phyloP scores from a whole-genome alignment of 106 monocot species.

The Narthecium ossifragum region DNA sequence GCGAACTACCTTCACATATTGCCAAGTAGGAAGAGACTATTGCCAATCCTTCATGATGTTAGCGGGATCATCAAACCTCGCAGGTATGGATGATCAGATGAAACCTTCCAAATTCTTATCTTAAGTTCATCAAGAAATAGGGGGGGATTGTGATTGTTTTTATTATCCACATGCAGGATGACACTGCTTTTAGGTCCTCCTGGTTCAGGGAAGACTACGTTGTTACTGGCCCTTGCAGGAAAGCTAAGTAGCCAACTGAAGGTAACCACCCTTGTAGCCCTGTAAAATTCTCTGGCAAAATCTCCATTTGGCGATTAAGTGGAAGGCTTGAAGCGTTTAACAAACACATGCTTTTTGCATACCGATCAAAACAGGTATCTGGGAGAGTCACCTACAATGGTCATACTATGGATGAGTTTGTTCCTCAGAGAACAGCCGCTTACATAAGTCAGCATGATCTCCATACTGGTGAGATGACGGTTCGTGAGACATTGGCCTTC shows the following conservation, averaged over 20 bases:
- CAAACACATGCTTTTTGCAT: neutral
- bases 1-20: conserved; percentile 23
- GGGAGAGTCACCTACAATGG: conserved; percentile 57
- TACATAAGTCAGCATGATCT: conserved; percentile 62
- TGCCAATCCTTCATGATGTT: conserved; percentile 21
- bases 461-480: conserved; percentile 57
- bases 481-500: conserved; percentile 53
- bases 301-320: neutral
- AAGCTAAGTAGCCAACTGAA: neutral
- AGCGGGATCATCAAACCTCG: conserved; percentile 6
- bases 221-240: conserved; percentile 53
- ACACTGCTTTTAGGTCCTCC: conserved; percentile 70
- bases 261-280: neutral
- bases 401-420: conserved; percentile 50
- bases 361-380: conserved; percentile 19
- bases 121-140: no score
- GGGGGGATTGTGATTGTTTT: no score
- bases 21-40: conserved; percentile 20
- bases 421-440: conserved; percentile 45
- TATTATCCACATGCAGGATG: conserved; percentile 35
- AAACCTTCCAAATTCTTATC: no score
- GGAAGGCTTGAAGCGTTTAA: conserved; percentile 45
- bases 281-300: neutral
- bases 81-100: conserved; percentile 11
- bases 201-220: conserved; percentile 62